phyloP scores from a whole-genome alignment of 495 filamentous ascomycete species.

The Aspergillus taichungensis region DNA sequence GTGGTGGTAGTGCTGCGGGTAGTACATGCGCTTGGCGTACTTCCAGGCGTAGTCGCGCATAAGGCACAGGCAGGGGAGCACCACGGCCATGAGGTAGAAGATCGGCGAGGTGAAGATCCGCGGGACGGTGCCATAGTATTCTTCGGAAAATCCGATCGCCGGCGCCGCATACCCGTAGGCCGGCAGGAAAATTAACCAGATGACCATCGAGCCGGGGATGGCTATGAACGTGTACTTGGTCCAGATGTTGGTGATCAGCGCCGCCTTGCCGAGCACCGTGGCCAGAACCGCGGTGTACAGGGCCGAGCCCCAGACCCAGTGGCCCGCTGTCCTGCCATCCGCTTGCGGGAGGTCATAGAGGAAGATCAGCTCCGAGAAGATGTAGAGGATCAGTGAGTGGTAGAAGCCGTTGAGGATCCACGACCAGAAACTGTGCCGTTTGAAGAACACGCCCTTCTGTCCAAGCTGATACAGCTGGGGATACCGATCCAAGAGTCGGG shows the following conservation, averaged over 20 bases:
- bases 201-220: slow-evolving; percentile 84
- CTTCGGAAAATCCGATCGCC: slow-evolving; percentile 68
- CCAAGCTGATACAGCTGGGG: slow-evolving; percentile 92
- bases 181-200: slow-evolving; percentile 87
- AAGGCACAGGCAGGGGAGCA: slow-evolving; percentile 77
- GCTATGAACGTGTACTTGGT: slow-evolving; percentile 96
- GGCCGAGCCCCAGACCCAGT: slow-evolving; percentile 95
- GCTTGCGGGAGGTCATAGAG: slow-evolving; percentile 62
- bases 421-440: slow-evolving; percentile 77
- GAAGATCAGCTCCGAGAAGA: slow-evolving; percentile 74
- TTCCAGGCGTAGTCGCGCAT: slow-evolving; percentile 78
- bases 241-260: slow-evolving; percentile 93
- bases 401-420: slow-evolving; percentile 95
- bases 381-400: slow-evolving; percentile 87
- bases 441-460: slow-evolving; percentile 90
- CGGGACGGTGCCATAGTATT: slow-evolving; percentile 79
- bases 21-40: slow-evolving; percentile 92
- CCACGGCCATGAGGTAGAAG: slow-evolving; percentile 82
- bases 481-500: slow-evolving; percentile 91
- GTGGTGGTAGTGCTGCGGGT: slow-evolving; percentile 92
- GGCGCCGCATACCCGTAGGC: slow-evolving; percentile 88
- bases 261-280: slow-evolving; percentile 92
- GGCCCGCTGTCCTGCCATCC: slow-evolving; percentile 73
- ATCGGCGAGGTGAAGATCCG: slow-evolving; percentile 69
- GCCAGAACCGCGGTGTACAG: slow-evolving; percentile 85